Conservation (phyloP, 768 basidiomycete genomes). For the Phallus indusiatus region DNA sequence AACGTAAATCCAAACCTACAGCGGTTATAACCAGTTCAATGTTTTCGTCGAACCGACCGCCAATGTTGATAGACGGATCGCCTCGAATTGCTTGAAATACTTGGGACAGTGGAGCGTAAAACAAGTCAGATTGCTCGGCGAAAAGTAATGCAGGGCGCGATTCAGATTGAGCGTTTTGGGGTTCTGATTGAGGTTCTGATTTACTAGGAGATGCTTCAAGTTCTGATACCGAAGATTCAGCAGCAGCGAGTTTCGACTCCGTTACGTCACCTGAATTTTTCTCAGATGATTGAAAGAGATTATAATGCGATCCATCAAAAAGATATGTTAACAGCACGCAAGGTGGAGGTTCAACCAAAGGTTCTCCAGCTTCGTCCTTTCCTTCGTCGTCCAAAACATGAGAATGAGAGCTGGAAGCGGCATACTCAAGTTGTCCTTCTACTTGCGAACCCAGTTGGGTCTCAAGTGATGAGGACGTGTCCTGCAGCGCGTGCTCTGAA, state of each 20-base stretch:
- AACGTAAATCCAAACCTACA: conserved; percentile 2
- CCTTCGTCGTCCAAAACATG: not conserved
- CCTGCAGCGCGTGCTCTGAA: not conserved
- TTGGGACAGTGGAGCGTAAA: conserved; percentile 62
- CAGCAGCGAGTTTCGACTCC: not conserved
- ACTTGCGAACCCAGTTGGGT: not conserved
- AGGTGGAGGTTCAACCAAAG: conserved; percentile 4
- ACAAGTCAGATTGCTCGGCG: conserved; percentile 55
- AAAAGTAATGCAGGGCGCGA: conserved; percentile 36
- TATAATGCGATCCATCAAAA: conserved; percentile 7
- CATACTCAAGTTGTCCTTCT: not conserved
- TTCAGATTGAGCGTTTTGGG: not conserved
- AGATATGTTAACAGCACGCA: not conserved
- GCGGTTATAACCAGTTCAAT: conserved; percentile 6
- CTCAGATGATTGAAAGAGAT: conserved; percentile 1
- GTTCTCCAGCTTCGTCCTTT: not conserved
- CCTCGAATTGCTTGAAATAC: conserved; percentile 67
- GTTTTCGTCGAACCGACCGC: conserved; percentile 6
- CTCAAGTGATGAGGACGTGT: not conserved
- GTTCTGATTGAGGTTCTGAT: not conserved
- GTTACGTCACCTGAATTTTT: not conserved
- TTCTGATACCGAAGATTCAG: not conserved
- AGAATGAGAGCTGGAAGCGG: not conserved
- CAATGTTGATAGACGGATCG: conserved; percentile 37
- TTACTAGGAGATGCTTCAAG: not conserved